A percentile compares a stretch with the other conserved stretches of the same genome.
Evolutionary conservation across 257 asterid genomes (phyloP).

Genomic region (Asclepias syriaca): DNA sequence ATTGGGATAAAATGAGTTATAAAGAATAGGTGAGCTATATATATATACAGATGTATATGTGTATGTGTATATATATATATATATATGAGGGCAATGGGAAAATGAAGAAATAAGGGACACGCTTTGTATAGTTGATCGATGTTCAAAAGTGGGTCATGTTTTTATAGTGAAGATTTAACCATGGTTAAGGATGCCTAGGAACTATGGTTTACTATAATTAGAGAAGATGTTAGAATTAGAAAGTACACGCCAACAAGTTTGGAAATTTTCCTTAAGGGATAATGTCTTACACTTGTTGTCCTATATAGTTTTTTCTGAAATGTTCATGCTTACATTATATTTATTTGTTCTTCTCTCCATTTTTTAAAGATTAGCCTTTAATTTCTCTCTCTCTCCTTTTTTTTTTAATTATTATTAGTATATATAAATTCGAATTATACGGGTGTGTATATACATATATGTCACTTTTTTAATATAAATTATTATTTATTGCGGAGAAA

Average conservation of each 20-base stretch:
- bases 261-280: background rate
- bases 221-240: background rate
- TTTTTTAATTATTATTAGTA: no score
- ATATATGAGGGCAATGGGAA: background rate
- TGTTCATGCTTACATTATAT: no score
- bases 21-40: background rate
- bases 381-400: no score
- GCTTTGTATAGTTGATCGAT: background rate
- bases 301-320: no score
- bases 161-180: constrained; percentile 3
- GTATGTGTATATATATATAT: no score
- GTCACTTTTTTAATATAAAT: no score
- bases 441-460: no score
- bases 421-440: no score
- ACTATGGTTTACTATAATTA: constrained; percentile 8
- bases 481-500: no score
- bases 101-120: background rate
- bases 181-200: constrained; percentile 12
- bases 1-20: background rate
- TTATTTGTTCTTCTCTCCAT: no score
- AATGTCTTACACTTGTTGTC: background rate
- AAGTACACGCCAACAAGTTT: background rate
- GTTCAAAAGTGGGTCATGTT: background rate
- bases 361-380: no score
- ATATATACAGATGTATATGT: no score